Conservation (phyloP, 2,329 filamentous ascomycete species). For the Erysiphe pisi region DNA sequence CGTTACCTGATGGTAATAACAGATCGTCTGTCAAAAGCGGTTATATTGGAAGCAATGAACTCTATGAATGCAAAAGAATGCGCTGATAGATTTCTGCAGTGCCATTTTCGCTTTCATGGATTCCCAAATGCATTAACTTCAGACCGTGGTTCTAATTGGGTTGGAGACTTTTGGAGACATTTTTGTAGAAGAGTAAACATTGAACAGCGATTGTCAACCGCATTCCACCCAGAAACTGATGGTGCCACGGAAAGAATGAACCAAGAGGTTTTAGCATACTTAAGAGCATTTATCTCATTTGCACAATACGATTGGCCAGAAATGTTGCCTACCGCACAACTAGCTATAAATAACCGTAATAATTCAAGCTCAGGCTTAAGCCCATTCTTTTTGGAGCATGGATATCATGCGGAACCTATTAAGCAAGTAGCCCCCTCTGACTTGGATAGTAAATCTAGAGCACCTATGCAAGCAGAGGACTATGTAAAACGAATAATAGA, state of each 20-base stretch:
- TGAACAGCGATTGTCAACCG: background rate
- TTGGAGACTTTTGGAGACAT: background rate
- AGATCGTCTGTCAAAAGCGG: background rate
- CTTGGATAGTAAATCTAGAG: background rate
- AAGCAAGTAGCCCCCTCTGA: background rate
- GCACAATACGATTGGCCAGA: background rate
- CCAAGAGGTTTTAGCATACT: background rate
- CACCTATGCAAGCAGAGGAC: background rate
- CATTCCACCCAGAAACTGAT: conserved; percentile 17
- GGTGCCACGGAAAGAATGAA: background rate
- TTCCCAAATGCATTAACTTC: background rate
- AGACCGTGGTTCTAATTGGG: background rate
- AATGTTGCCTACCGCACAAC: background rate
- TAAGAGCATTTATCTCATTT: background rate
- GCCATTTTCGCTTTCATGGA: background rate
- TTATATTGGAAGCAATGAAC: conserved; percentile 17
- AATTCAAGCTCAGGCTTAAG: background rate
- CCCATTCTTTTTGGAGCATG: conserved; percentile 8
- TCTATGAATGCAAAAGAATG: background rate
- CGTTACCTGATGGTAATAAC: conserved; percentile 17
- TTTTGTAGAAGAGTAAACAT: background rate
- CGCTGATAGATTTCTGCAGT: background rate
- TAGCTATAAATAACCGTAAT: background rate
- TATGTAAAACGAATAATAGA: background rate
- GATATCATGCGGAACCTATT: conserved; percentile 20